Conservation (phyloP, 2,329 filamentous ascomycete genomes). For the Verticillium isaacii region DNA sequence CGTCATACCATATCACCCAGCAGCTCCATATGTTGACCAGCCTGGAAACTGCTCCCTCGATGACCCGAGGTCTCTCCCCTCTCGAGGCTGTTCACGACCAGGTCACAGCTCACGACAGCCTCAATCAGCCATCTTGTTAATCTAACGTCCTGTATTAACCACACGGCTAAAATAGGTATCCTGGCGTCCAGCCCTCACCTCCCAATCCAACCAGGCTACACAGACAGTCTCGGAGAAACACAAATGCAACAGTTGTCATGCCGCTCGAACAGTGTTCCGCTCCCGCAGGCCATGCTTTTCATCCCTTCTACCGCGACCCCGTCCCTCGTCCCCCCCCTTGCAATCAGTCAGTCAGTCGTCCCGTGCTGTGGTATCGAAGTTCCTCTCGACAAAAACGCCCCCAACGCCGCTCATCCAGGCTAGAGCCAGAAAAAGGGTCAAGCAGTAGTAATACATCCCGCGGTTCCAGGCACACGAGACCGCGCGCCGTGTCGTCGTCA, state of each 20-base stretch:
- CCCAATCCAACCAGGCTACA: background rate
- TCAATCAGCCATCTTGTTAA: background rate
- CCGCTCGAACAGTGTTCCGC: background rate
- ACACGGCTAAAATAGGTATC: background rate
- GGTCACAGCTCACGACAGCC: background rate
- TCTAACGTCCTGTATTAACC: background rate
- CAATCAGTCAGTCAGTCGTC: background rate
- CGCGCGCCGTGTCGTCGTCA: background rate
- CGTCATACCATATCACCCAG: too few relatives aligned
- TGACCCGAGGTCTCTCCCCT: too few relatives aligned
- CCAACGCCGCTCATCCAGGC: background rate
- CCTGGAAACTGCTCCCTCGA: too few relatives aligned
- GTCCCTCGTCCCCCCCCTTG: background rate
- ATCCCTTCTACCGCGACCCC: background rate
- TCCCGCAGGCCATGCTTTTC: slow-evolving; percentile 3
- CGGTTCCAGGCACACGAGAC: background rate
- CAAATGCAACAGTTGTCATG: background rate
- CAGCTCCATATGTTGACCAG: too few relatives aligned
- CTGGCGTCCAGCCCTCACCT: background rate
- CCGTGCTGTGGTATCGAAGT: background rate
- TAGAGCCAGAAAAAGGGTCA: background rate
- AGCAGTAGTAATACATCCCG: background rate
- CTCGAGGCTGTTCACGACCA: too few relatives aligned
- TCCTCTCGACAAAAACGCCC: background rate
- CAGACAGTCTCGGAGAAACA: background rate